phyloP scores from a whole-genome alignment of 1,284 basidiomycete species.

The Ustilago shanxiensis region DNA sequence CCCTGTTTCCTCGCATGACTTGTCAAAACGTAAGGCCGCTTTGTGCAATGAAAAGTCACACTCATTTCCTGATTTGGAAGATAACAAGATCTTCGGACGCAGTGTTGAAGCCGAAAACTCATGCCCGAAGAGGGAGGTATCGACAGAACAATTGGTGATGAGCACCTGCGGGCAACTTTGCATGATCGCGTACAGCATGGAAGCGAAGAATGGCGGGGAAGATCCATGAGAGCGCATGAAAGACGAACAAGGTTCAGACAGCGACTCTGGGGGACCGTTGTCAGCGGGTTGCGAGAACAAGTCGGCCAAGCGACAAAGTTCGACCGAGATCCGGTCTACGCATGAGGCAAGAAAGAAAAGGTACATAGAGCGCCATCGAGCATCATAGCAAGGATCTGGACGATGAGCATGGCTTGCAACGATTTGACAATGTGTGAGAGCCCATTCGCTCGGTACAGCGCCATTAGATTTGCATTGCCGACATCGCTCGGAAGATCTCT shows the following conservation, averaged over 20 bases:
- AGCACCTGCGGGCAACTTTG: background rate
- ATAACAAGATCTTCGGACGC: slow-evolving; percentile 9
- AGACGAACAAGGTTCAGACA: background rate
- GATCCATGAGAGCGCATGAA: background rate
- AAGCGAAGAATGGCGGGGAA: background rate
- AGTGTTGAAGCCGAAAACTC: slow-evolving; percentile 3
- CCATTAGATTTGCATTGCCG: too few species aligned
- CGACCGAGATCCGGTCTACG: slow-evolving; percentile 13
- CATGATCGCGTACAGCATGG: background rate
- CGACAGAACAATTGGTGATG: background rate
- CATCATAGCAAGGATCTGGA: too few species aligned
- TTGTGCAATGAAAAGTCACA: background rate
- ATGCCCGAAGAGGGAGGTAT: background rate
- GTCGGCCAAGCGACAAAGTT: slow-evolving; percentile 1
- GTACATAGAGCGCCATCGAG: background rate
- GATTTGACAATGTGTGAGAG: too few species aligned
- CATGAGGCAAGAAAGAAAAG: background rate
- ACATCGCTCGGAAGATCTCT: too few species aligned
- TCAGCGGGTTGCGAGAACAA: background rate
- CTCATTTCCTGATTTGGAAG: slow-evolving; percentile 18
- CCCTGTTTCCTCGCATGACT: too few species aligned
- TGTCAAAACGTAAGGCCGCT: too few species aligned
- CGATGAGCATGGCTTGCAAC: too few species aligned
- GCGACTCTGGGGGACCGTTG: background rate
- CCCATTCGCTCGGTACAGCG: too few species aligned